Conservation (phyloP, 129 eudicot genomes). For the Helianthus tuberosus region DNA sequence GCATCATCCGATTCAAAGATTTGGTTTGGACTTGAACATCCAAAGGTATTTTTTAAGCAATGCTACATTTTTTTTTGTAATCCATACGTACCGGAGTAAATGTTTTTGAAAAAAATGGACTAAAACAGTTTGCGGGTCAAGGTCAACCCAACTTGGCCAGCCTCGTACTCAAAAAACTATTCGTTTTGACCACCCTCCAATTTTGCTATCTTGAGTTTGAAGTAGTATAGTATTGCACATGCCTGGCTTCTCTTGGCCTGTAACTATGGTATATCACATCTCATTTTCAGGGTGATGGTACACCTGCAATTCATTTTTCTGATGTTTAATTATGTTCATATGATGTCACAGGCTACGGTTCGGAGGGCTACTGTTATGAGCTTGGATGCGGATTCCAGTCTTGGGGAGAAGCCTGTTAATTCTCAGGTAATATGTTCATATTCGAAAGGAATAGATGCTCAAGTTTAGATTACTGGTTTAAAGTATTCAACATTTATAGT, state of each 20-base stretch:
- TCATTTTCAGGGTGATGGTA: background rate
- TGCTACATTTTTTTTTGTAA: background rate
- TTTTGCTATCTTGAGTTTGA: constrained; percentile 2
- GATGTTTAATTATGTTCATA: constrained; percentile 11
- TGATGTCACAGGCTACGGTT: constrained; percentile 62
- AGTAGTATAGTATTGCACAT: background rate
- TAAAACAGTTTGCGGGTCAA: background rate
- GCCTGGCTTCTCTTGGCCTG: constrained; percentile 2
- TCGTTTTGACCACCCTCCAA: constrained; percentile 1
- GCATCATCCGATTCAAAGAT: constrained; percentile 58
- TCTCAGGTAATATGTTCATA: constrained; percentile 48
- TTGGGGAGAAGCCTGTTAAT: constrained; percentile 43
- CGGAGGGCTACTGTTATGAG: constrained; percentile 62
- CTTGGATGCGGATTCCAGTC: constrained; percentile 50
- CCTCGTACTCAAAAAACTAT: background rate
- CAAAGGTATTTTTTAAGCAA: constrained; percentile 55
- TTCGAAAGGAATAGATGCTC: background rate
- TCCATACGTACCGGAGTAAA: background rate
- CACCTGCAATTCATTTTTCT: background rate
- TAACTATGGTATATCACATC: background rate
- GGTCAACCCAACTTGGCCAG: background rate
- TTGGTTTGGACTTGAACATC: constrained; percentile 88
- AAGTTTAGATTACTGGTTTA: background rate
- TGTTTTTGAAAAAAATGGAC: background rate
- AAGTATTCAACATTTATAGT: constrained; percentile 7